Conservation (phyloP, 352 stramenopile genomes). For the Pythium myriotylum region DNA sequence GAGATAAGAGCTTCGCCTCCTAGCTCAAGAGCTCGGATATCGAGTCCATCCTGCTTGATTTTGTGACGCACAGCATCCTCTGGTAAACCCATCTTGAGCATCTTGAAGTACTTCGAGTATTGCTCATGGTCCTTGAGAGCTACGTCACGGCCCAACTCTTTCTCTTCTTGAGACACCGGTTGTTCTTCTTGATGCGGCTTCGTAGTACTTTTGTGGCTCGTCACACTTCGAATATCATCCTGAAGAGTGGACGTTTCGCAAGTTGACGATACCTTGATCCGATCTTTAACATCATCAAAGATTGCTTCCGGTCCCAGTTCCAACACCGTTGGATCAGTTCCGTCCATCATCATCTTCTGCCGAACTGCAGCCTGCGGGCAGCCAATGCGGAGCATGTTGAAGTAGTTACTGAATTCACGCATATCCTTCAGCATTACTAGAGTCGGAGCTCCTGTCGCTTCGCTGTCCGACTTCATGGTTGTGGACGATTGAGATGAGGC, state of each 20-base stretch:
- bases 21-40: slow-evolving; percentile 41
- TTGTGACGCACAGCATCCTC: slow-evolving; percentile 87
- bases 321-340: slow-evolving; percentile 70
- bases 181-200: background rate
- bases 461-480: background rate
- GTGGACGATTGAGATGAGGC: background rate
- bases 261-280: slow-evolving; percentile 33
- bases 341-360: slow-evolving; percentile 92
- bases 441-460: background rate
- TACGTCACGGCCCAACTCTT: background rate
- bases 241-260: slow-evolving; percentile 41
- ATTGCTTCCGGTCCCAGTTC: slow-evolving; percentile 60
- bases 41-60: slow-evolving; percentile 57
- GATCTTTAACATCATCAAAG: slow-evolving; percentile 65
- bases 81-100: slow-evolving; percentile 91
- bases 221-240: slow-evolving; percentile 67
- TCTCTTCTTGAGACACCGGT: background rate
- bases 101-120: slow-evolving; percentile 93
- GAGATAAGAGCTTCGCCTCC: slow-evolving; percentile 40
- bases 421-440: slow-evolving; percentile 58
- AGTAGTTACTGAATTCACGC: slow-evolving; percentile 85
- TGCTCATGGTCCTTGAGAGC: slow-evolving; percentile 61
- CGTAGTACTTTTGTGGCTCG: slow-evolving; percentile 15
- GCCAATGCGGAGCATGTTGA: slow-evolving; percentile 94
- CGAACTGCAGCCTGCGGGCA: slow-evolving; percentile 88